A percentile compares a stretch with the other conserved stretches of the same genome.
phyloP scores from a whole-genome alignment of 257 asterid species.

The Nicotiana otophora region DNA sequence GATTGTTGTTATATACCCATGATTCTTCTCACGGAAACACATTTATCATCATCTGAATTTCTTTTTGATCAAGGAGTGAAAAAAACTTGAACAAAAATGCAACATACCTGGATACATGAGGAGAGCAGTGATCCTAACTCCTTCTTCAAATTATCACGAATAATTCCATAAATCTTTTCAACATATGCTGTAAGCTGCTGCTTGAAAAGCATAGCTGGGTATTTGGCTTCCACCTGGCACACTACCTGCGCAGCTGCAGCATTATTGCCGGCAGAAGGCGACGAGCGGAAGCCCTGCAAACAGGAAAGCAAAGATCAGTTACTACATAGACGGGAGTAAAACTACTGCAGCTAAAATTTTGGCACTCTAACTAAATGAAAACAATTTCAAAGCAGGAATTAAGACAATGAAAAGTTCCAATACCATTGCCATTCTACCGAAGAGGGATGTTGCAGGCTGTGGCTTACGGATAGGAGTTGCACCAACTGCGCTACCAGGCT shows the following conservation, averaged over 20 bases:
- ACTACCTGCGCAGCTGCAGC: slow-evolving; percentile 51
- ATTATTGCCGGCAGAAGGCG: slow-evolving; percentile 61
- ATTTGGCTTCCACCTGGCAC: slow-evolving; percentile 87
- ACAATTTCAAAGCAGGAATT: background rate
- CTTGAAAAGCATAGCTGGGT: slow-evolving; percentile 94
- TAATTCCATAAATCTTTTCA: slow-evolving; percentile 94
- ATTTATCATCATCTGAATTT: background rate
- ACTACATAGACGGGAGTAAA: background rate
- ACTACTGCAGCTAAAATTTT: background rate
- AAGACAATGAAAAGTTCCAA: slow-evolving; percentile 10
- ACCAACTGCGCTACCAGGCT: slow-evolving; percentile 52
- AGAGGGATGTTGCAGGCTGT: slow-evolving; percentile 76
- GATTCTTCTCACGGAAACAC: background rate
- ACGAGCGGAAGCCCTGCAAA: slow-evolving; percentile 84
- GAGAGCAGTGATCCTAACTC: slow-evolving; percentile 72
- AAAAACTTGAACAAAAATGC: background rate
- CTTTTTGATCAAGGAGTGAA: background rate
- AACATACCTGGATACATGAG: slow-evolving; percentile 77
- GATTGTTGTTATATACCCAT: background rate
- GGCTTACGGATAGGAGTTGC: slow-evolving; percentile 65
- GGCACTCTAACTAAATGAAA: background rate
- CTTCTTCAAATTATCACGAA: slow-evolving; percentile 88
- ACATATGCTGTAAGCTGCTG: slow-evolving; percentile 98
- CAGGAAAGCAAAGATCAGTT: background rate
- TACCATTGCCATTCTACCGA: slow-evolving; percentile 99